Percentiles rank a stretch among this genome's conserved stretches.
phyloP scores from a whole-genome alignment of 2,329 filamentous ascomycete genomes.

The Ceratocystis albifundus region DNA sequence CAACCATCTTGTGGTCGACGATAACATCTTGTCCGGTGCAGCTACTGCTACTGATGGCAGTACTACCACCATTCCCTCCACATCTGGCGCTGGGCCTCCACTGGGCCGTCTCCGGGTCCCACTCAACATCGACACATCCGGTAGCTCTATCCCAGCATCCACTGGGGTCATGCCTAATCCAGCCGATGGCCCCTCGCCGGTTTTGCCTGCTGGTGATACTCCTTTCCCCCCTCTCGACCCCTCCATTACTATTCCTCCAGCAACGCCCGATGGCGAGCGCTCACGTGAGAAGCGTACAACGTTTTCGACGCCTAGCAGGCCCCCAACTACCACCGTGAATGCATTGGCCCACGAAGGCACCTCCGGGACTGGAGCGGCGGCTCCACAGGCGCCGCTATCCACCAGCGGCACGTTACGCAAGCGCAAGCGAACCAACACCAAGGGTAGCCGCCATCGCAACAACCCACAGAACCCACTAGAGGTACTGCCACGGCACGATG shows the following conservation, averaged over 20 bases:
- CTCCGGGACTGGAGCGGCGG: neutral
- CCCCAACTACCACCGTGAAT: constrained; percentile 29
- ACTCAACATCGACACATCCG: constrained; percentile 27
- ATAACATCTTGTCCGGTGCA: neutral
- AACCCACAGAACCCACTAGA: constrained; percentile 48
- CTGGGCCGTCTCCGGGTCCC: constrained; percentile 15
- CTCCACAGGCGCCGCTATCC: constrained; percentile 11
- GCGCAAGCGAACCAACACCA: constrained; percentile 58
- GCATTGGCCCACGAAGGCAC: neutral
- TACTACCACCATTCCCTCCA: neutral
- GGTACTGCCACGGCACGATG: constrained; percentile 60
- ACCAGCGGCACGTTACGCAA: constrained; percentile 42
- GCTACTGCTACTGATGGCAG: neutral
- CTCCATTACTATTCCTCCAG: constrained; percentile 24
- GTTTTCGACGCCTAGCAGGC: constrained; percentile 44
- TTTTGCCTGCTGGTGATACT: constrained; percentile 35
- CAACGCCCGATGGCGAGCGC: constrained; percentile 18
- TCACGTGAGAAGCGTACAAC: constrained; percentile 42
- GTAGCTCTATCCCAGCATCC: constrained; percentile 18
- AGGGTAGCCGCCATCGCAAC: constrained; percentile 53
- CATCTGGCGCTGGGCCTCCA: constrained; percentile 2
- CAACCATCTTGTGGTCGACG: constrained; percentile 27
- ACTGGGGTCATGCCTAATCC: neutral
- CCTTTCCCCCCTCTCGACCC: constrained; percentile 41
- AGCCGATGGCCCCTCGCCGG: constrained; percentile 34